Evolutionary conservation across 345 rosid species (phyloP), one percentile per base, ranked within the genome.

Genomic region (Iberis pinnata): DNA sequence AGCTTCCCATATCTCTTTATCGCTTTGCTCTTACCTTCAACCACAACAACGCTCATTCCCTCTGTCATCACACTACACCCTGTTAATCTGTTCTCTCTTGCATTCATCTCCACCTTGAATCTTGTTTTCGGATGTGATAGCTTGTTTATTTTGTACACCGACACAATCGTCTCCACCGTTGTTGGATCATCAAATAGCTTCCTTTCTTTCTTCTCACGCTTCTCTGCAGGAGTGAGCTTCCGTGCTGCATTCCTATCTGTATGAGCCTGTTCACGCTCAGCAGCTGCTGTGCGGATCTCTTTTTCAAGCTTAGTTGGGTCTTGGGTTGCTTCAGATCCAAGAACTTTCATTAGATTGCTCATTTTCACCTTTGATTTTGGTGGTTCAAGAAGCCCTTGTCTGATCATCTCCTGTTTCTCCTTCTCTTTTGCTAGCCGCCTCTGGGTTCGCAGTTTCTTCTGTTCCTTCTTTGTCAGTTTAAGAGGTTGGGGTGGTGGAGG

Each of bases 211-310:
- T 88, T 92, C 68, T 85, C 94, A 40, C 95, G 86, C 10, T 80
- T 79, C 77, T 92, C 98, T 9, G 94, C 83, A 16, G 95, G 95
- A 37, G 98, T 88, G 39, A 92, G 94, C 76, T 88, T 92, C 40
- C 98, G 75, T 7, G 97, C 94, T 19, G 82, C 70, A 36, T 88
- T 88, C 73, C 97, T 72, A 45, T 92, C 98, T 3, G 89, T 86
- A 16, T 92, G 97, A 75, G 97, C 97, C 61, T 88, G 98, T 61
- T 92, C 97, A 51, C 97, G 94, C 78, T 88, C 98, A 4, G 93
- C 97, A 42, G 95, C 98, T 22, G 95, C 95, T 54, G 78, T 86
- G 9, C 86, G 86, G 55, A 92, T 77, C 75, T 92, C 95, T 77
- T 67, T 88, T 68, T 92, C 98, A 18, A 92, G 98, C 70, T 74